Conservation (phyloP, 129 eudicot species). For the Helianthus tuberosus region DNA sequence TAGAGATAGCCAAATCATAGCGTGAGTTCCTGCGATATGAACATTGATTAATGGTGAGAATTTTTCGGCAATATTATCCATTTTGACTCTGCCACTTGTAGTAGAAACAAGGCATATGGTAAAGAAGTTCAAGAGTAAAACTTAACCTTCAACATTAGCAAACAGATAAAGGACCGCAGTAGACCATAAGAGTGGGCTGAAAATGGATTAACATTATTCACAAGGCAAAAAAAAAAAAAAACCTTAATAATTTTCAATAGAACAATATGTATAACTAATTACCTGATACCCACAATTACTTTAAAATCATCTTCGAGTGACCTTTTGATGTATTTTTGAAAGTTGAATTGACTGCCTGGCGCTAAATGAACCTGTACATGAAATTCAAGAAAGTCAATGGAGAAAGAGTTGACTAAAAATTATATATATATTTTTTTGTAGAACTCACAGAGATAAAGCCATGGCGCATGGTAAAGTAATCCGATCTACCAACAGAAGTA, state of each 20-base stretch:
- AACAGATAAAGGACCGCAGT: constrained; percentile 78
- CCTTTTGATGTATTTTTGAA: constrained; percentile 89
- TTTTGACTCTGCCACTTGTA: too few species aligned
- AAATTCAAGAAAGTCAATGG: not conserved
- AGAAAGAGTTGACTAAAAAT: constrained; percentile 9
- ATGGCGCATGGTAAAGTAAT: constrained; percentile 73
- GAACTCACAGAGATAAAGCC: constrained; percentile 72
- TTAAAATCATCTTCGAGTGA: constrained; percentile 94
- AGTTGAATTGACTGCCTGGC: constrained; percentile 84
- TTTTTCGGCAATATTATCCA: too few species aligned
- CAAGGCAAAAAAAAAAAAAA: not conserved
- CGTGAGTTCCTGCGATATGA: constrained; percentile 55
- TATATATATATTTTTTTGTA: not conserved
- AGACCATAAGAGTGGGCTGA: constrained; percentile 85
- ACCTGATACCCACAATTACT: constrained; percentile 91
- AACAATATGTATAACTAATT: not conserved
- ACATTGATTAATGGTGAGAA: constrained; percentile 13
- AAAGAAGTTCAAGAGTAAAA: constrained; percentile 1
- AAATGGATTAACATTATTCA: constrained; percentile 15
- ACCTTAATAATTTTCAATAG: not conserved
- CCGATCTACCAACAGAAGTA: constrained; percentile 68
- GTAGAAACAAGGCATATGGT: constrained; percentile 10
- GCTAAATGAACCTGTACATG: constrained; percentile 73
- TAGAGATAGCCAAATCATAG: constrained; percentile 75
- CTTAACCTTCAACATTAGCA: constrained; percentile 70